These are phyloP conservation scores for Stachybotrys chlorohalonatus DNA, from an alignment of 2,329 filamentous ascomycete species.

Conservation along the genomic window DNA sequence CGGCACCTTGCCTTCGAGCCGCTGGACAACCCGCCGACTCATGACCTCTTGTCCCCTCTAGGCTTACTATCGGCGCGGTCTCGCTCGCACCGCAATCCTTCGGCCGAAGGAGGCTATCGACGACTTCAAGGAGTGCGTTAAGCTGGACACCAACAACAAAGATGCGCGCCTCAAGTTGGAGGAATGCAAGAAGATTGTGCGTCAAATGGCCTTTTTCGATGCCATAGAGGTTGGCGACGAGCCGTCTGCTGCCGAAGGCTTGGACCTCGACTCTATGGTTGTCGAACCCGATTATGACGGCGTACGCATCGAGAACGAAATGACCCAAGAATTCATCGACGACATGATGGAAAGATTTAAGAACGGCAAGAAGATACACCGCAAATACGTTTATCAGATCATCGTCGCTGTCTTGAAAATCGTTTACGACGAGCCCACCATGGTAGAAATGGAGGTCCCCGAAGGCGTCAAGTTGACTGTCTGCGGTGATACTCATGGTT, in stretches of 20 bases:
- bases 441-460: constrained; percentile 86
- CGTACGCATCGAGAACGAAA: constrained; percentile 63
- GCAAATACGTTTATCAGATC: constrained; percentile 97
- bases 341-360: constrained; percentile 98
- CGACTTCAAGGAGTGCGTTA: constrained; percentile 87
- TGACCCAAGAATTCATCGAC: constrained; percentile 95
- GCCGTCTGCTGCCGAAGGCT: constrained; percentile 81
- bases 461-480: constrained; percentile 77
- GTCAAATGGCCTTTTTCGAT: constrained; percentile 83
- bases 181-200: constrained; percentile 92
- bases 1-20: neutral
- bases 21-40: neutral
- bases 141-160: constrained; percentile 78
- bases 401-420: constrained; percentile 82
- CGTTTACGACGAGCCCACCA: constrained; percentile 85
- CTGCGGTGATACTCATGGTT: constrained; percentile 94
- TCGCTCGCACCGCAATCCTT: constrained; percentile 85
- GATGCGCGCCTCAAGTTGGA: constrained; percentile 84
- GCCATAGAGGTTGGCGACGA: constrained; percentile 92
- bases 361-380: constrained; percentile 86
- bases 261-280: constrained; percentile 78
- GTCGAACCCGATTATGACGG: constrained; percentile 85
- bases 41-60: constrained; percentile 21
- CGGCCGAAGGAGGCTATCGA: constrained; percentile 79
- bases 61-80: constrained; percentile 90